phyloP scores from a whole-genome alignment of 2,329 filamentous ascomycete species.

The Ceratocystis eucalypticola region DNA sequence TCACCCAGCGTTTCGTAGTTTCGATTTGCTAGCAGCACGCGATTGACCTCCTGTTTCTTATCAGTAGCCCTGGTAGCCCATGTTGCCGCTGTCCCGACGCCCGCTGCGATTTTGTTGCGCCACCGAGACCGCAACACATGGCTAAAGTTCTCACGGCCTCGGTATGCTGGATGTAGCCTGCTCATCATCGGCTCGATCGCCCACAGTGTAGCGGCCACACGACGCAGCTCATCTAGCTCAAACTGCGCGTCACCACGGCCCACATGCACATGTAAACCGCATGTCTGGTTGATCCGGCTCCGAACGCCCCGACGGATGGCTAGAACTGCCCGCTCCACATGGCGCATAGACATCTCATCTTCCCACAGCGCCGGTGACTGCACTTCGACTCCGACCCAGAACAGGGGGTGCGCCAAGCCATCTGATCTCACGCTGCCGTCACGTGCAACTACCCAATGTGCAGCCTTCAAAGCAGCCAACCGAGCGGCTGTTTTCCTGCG shows the following conservation, averaged over 20 bases:
- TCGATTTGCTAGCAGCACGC: background rate
- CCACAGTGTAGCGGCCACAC: slow-evolving; percentile 27
- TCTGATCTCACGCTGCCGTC: slow-evolving; percentile 5
- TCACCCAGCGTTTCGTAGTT: background rate
- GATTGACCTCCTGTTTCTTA: background rate
- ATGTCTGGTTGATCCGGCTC: slow-evolving; percentile 26
- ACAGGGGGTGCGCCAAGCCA: background rate
- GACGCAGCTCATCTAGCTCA: slow-evolving; percentile 23
- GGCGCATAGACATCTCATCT: slow-evolving; percentile 23
- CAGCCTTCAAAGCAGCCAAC: background rate
- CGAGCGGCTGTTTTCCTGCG: slow-evolving; percentile 4
- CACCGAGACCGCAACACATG: slow-evolving; percentile 1
- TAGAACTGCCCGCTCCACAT: slow-evolving; percentile 26
- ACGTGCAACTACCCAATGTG: slow-evolving; percentile 3
- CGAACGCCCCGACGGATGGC: slow-evolving; percentile 26
- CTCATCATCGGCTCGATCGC: slow-evolving; percentile 28
- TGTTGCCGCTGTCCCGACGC: background rate
- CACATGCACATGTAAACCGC: slow-evolving; percentile 29
- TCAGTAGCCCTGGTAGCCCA: background rate
- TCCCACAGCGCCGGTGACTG: slow-evolving; percentile 27
- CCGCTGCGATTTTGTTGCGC: background rate
- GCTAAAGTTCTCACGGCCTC: slow-evolving; percentile 20
- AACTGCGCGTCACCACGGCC: slow-evolving; percentile 27
- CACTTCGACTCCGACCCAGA: slow-evolving; percentile 26
- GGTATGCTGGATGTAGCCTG: slow-evolving; percentile 27